Base-by-base conservation (phyloP, 768 basidiomycete genomes). In the Serpula lacrymans region DNA sequence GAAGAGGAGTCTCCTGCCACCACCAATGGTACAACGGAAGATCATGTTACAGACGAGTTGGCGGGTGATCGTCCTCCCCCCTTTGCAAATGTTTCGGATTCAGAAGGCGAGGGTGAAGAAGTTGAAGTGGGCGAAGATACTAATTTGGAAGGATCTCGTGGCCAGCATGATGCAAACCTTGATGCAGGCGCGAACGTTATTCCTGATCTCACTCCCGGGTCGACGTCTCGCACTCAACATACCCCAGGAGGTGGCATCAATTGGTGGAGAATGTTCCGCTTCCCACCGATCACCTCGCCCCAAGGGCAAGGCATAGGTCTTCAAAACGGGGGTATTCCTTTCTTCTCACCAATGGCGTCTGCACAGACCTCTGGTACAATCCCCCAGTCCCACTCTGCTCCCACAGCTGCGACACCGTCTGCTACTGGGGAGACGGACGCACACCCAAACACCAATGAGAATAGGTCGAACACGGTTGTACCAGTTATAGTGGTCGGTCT, bases 181-280 rank as follows among this genome's bases (percentile, higher is more conserved):
- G n/a, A n/a, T n/a, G n/a, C n/a, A n/a, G n/a, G n/a, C n/a, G n/a
- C n/a, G n/a, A n/a, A n/a, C n/a, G n/a, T n/a, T n/a, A n/a, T n/a
- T n/a, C n/a, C n/a, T n/a, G n/a, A n/a, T n/a, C 52, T 60, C 20
- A 41, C 48, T 3, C 37, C 57, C 10, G 60, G 58, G 26, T 61
- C 65, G 21, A 48, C 62, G 33, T 53, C 61, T 12, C 60, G 62
- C 13, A 60, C 62, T 3, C 68, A 70, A 48, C 68, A 57, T 35
- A 58, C 62, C 13, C 63, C 66, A 13, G 67, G 68, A 27, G 63
- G 63, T 21, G 70, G 72, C 13, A 69, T 89, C 42, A 89, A 89
- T 54, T 85, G 86, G 78, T 89, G 88, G 88, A 69, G 87, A 41
- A 61, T 88, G 51, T 88, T 88, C 54, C 76, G 86, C n/a, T 89